Evolutionary conservation across 2,329 filamentous ascomycete genomes (phyloP), one percentile per base, ranked within the genome.

Genomic region (Diaporthe vexans): DNA sequence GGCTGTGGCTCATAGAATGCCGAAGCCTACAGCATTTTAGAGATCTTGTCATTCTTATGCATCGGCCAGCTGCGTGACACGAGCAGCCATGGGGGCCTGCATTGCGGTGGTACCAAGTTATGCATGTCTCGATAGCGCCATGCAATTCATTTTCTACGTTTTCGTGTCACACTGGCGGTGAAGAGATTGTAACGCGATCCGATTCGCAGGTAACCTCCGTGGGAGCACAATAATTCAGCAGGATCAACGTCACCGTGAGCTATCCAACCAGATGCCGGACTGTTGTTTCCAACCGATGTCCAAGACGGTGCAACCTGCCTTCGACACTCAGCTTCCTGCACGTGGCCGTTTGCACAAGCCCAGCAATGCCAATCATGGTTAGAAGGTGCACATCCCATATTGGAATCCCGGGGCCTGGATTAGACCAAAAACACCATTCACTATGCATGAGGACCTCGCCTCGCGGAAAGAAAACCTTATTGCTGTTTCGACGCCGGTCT

Each of bases 161-260:
- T 54, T 67, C 63, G 63, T 67, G 63, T 67, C 63, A 67, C 63
- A 67, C 46, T 67, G 63, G 63, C 63, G 63, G 63, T 67, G 63
- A 67, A 67, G 63, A 67, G 15, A 13, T n/a, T 33, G 11, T 26
- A 24, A 52, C 29, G 46, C 46, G 37, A 35, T 52, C 24, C 48
- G 63, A 67, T 67, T 67, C 63, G 63, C n/a, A 67, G 63, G 63
- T 35, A 37, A 67, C n/a, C 46, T 26, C 63, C 63, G 63, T 54
- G 46, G 63, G 15, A 51, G 46, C 63, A 67, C 63, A 67, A 35
- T 19, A 37, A 26, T 67, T 52, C 63, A 67, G 33, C 63, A 52
- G 63, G n/a, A 52, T 37, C 26, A 67, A 48, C 11, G 24, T 52
- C 63, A 26, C 26, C 63, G 24, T 37, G 29, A 35, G 11, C 29